Conservation (phyloP, 2,329 filamentous ascomycete species). For the Alternaria postmessia region DNA sequence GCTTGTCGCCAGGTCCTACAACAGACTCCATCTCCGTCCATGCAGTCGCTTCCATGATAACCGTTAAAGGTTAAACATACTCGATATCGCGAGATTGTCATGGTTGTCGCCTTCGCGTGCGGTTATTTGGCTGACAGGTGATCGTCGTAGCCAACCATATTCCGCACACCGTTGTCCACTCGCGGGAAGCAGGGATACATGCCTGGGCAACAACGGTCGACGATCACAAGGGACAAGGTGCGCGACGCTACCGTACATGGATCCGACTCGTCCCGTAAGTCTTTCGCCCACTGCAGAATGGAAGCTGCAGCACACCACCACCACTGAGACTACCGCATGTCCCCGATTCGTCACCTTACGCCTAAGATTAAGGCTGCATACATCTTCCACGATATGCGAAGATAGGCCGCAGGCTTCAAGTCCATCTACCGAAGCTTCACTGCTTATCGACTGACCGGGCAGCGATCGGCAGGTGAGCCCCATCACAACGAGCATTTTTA, state of each 20-base stretch:
- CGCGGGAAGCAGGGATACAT: slow-evolving; percentile 44
- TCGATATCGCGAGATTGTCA: slow-evolving; percentile 5
- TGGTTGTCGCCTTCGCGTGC: slow-evolving; percentile 14
- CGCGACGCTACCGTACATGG: slow-evolving; percentile 40
- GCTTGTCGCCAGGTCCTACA: slow-evolving; percentile 22
- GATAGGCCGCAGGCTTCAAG: background rate
- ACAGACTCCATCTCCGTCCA: slow-evolving; percentile 18
- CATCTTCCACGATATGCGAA: background rate
- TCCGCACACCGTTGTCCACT: slow-evolving; percentile 26
- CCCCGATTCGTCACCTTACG: slow-evolving; percentile 25
- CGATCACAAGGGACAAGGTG: slow-evolving; percentile 43
- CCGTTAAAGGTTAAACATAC: background rate
- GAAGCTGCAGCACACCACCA: slow-evolving; percentile 26
- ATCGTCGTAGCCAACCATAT: slow-evolving; percentile 7
- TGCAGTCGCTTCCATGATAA: slow-evolving; percentile 8
- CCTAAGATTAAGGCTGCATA: slow-evolving; percentile 2
- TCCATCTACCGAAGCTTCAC: slow-evolving; percentile 4
- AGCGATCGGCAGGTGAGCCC: slow-evolving; percentile 36
- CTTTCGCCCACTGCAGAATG: slow-evolving; percentile 19
- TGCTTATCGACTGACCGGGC: slow-evolving; percentile 25
- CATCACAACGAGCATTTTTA: slow-evolving; percentile 29
- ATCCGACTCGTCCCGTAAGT: slow-evolving; percentile 45
- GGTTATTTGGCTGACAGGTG: slow-evolving; percentile 6
- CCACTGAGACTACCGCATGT: slow-evolving; percentile 20
- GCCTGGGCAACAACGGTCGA: slow-evolving; percentile 38